phyloP scores from a whole-genome alignment of 1,139 yeast genomes.

The Hyphopichia burtonii region DNA sequence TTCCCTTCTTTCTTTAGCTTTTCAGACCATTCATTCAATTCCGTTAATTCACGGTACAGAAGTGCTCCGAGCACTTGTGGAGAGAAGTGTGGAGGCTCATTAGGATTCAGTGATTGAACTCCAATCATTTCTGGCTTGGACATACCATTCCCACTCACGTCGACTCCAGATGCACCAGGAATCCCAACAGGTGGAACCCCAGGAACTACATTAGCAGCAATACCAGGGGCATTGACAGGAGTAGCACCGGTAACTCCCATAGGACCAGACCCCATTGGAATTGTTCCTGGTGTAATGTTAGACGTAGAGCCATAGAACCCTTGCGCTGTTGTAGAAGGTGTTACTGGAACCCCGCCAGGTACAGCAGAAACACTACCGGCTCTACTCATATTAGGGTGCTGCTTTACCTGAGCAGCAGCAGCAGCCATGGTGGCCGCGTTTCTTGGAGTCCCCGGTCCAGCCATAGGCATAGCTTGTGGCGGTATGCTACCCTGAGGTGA shows the following conservation, averaged over 20 bases:
- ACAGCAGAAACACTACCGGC: constrained; percentile 4
- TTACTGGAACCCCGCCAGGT: not conserved
- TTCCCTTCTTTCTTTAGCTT: constrained; percentile 41
- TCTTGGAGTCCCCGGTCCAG: not conserved
- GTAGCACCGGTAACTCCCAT: not conserved
- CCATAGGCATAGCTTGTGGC: constrained; percentile 1
- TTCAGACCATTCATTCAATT: constrained; percentile 56
- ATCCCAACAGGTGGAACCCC: not conserved
- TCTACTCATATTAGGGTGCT: constrained; percentile 1
- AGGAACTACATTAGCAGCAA: not conserved
- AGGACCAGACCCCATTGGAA: not conserved
- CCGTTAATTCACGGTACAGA: constrained; percentile 18
- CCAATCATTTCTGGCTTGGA: not conserved
- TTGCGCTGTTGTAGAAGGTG: not conserved
- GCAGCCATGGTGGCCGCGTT: not conserved
- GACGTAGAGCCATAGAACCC: not conserved
- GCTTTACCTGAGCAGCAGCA: not conserved
- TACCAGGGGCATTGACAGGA: not conserved
- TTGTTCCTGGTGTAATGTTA: not conserved
- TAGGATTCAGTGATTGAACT: constrained; percentile 1
- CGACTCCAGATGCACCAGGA: not conserved
- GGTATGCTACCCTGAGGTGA: not conserved
- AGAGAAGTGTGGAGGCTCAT: constrained; percentile 14
- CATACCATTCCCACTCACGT: not conserved
- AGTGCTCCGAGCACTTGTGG: constrained; percentile 21